phyloP scores from a whole-genome alignment of 768 basidiomycete genomes.

The Calocera viscosa region DNA sequence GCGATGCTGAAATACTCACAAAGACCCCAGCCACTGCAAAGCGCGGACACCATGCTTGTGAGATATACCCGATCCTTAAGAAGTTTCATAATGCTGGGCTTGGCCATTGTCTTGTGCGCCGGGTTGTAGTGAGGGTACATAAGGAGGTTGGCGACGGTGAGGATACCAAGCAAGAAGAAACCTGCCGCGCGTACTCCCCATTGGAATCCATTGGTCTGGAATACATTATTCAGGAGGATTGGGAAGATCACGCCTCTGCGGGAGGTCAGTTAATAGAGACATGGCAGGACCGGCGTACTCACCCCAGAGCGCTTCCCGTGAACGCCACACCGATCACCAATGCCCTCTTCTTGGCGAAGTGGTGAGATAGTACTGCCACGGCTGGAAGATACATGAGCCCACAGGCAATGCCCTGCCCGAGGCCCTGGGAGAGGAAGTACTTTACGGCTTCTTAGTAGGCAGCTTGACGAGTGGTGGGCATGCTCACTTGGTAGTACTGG shows the following conservation, averaged over 20 bases:
- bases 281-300: not conserved
- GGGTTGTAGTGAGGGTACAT: conserved; percentile 25
- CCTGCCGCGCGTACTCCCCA: conserved; percentile 15
- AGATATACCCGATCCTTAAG: conserved; percentile 12
- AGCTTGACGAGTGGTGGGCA: not conserved
- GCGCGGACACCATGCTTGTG: not conserved
- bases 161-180: conserved; percentile 30
- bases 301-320: conserved; percentile 44
- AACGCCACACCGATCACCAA: conserved; percentile 45
- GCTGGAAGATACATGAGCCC: conserved; percentile 29
- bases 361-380: conserved; percentile 36
- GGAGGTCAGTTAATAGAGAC: conserved; percentile 12
- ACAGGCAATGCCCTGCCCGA: conserved; percentile 21
- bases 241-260: conserved; percentile 30
- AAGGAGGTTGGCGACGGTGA: conserved; percentile 27
- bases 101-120: not conserved
- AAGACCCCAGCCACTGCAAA: conserved; percentile 2
- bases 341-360: conserved; percentile 36
- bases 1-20: not conserved
- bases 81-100: conserved; percentile 12
- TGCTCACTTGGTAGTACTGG: conserved; percentile 28
- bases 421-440: conserved; percentile 21
- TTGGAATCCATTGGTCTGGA: conserved; percentile 32
- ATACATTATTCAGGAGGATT: conserved; percentile 46
- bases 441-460: conserved; percentile 13